Evolutionary conservation across 1,284 basidiomycete genomes (phyloP).

Genomic region (Trametes hirsuta): DNA sequence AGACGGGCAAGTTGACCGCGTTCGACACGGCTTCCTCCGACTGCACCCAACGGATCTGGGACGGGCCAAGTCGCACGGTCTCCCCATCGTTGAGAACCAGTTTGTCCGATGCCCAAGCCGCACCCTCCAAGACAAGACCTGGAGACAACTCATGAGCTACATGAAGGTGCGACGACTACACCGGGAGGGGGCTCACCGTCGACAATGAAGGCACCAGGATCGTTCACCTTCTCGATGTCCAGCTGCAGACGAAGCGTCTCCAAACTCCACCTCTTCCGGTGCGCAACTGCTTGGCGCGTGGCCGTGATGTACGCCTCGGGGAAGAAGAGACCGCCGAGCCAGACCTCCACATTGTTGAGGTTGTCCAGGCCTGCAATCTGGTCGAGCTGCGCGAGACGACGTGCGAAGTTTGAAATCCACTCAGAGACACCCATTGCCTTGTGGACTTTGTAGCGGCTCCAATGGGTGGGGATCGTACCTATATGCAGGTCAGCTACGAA

Average conservation of each 20-base stretch:
- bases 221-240: slow-evolving; percentile 78
- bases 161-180: background rate
- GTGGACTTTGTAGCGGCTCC: slow-evolving; percentile 88
- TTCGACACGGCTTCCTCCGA: slow-evolving; percentile 46
- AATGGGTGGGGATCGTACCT: slow-evolving; percentile 88
- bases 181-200: slow-evolving; percentile 63
- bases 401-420: slow-evolving; percentile 84
- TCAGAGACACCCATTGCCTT: slow-evolving; percentile 80
- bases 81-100: slow-evolving; percentile 85
- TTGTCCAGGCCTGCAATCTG: slow-evolving; percentile 70
- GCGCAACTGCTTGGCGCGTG: slow-evolving; percentile 90
- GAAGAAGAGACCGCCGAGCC: slow-evolving; percentile 93
- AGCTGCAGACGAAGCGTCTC: slow-evolving; percentile 85
- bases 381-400: slow-evolving; percentile 81
- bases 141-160: background rate
- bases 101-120: slow-evolving; percentile 68
- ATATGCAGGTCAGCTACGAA: background rate
- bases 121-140: slow-evolving; percentile 89
- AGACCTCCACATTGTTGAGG: slow-evolving; percentile 77
- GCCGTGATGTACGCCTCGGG: slow-evolving; percentile 96
- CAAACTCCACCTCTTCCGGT: slow-evolving; percentile 87
- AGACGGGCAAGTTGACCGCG: slow-evolving; percentile 85
- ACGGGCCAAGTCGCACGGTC: slow-evolving; percentile 72
- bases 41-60: slow-evolving; percentile 87
- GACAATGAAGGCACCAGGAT: slow-evolving; percentile 78